These are phyloP conservation scores for Alisma plantagoaquatica DNA, from an alignment of 106 monocot species.

Conservation along the genomic window DNA sequence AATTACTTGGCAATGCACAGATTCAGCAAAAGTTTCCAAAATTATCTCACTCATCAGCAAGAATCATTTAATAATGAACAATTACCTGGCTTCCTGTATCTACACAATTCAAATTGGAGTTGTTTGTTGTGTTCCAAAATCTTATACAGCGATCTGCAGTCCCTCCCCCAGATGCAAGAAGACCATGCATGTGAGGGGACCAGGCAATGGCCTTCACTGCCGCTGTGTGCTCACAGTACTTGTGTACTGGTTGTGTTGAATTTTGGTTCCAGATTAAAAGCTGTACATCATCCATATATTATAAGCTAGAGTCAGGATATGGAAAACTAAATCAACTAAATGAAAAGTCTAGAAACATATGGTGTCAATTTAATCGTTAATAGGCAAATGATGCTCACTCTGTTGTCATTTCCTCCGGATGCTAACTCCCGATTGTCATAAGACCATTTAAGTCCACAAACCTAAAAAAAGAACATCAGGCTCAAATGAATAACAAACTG, in stretches of 20 bases:
- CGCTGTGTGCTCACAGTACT: constrained; percentile 94
- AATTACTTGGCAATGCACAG: too few species aligned
- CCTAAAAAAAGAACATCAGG: constrained; percentile 16
- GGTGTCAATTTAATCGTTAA: too few species aligned
- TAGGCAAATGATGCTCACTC: constrained; percentile 31
- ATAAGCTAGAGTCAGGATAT: too few species aligned
- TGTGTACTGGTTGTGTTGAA: constrained; percentile 71
- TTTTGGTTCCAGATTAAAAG: constrained; percentile 97
- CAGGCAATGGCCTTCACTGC: constrained; percentile 99
- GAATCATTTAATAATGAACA: too few species aligned
- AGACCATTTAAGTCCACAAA: constrained; percentile 95
- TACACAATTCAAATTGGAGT: constrained; percentile 66
- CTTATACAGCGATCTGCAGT: constrained; percentile 96
- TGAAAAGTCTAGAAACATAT: too few species aligned
- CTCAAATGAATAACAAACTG: background rate
- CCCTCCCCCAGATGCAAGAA: constrained; percentile 97
- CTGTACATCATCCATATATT: constrained; percentile 43
- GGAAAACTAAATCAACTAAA: too few species aligned
- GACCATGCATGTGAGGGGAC: constrained; percentile 94
- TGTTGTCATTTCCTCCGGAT: constrained; percentile 97
- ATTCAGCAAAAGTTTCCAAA: too few species aligned
- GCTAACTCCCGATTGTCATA: constrained; percentile 95
- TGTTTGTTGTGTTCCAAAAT: constrained; percentile 95
- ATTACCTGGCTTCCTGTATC: constrained; percentile 98
- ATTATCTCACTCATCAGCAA: too few species aligned